A percentile compares a stretch with the other conserved stretches of the same genome.
Evolutionary conservation across 768 basidiomycete genomes (phyloP).

Genomic region (Exidia glandulosa): DNA sequence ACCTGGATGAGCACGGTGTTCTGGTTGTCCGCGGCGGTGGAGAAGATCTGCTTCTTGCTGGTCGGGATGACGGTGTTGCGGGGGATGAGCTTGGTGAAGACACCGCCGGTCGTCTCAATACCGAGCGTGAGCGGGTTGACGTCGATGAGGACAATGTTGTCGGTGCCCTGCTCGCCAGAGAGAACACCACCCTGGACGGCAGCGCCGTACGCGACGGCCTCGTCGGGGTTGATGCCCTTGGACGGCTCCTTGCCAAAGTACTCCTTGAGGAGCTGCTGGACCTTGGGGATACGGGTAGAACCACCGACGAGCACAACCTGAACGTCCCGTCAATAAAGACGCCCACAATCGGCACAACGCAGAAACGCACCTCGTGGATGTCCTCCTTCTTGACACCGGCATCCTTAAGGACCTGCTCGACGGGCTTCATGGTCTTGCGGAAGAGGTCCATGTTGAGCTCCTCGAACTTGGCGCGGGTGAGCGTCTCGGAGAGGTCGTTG

Average conservation of each 20-base stretch:
- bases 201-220: conserved; percentile 98
- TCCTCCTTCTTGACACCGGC: conserved; percentile 97
- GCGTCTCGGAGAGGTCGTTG: conserved; percentile 93
- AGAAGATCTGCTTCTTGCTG: conserved; percentile 73
- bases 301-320: conserved; percentile 90
- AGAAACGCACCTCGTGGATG: conserved; percentile 61
- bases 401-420: conserved; percentile 97
- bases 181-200: conserved; percentile 98
- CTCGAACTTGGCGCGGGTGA: conserved; percentile 98
- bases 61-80: conserved; percentile 98
- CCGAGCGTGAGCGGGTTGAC: conserved; percentile 95
- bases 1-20: conserved; percentile 89
- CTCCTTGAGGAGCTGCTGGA: conserved; percentile 96
- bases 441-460: conserved; percentile 98
- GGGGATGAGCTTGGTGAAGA: conserved; percentile 94
- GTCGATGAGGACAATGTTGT: conserved; percentile 89
- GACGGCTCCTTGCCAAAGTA: conserved; percentile 98
- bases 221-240: conserved; percentile 98
- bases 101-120: conserved; percentile 98
- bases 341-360: background rate
- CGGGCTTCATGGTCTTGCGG: conserved; percentile 99
- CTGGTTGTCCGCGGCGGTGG: conserved; percentile 14
- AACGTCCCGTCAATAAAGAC: background rate
- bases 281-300: conserved; percentile 99
- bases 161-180: conserved; percentile 83